phyloP scores from a whole-genome alignment of 305 asterid genomes.

The Fraxinus sp. region DNA sequence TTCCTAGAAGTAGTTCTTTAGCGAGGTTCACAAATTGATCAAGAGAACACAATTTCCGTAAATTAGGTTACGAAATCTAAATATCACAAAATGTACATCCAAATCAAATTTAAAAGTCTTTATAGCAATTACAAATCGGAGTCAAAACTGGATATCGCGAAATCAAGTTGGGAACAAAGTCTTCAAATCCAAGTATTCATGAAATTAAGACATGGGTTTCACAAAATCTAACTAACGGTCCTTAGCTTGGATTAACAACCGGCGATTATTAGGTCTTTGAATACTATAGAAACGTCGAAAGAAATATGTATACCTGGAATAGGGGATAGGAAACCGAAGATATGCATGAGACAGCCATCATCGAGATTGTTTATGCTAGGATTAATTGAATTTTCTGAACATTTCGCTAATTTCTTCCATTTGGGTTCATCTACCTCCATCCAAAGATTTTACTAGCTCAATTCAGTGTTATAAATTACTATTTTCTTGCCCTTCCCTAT shows the following conservation, averaged over 20 bases:
- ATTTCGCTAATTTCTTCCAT: no score
- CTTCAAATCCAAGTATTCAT: neutral
- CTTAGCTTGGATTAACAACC: slow-evolving; percentile 3
- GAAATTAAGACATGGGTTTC: neutral
- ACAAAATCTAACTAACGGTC: slow-evolving; percentile 5
- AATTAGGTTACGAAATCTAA: neutral
- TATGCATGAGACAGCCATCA: slow-evolving; percentile 92
- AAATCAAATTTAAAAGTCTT: neutral
- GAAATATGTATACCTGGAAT: slow-evolving; percentile 58
- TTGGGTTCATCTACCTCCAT: no score
- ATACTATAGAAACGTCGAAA: neutral
- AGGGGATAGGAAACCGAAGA: slow-evolving; percentile 79
- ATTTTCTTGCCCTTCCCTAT: no score
- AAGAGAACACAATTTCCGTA: neutral
- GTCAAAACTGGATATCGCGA: neutral
- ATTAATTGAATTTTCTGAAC: no score
- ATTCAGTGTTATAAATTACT: no score
- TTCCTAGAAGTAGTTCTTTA: neutral
- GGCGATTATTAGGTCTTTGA: neutral
- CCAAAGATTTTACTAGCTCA: no score
- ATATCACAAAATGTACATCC: neutral
- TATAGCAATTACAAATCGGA: no score
- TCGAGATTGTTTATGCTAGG: slow-evolving; percentile 56
- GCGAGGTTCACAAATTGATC: neutral
- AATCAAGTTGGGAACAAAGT: neutral